Percentiles rank a stretch among this genome's conserved stretches.
Conservation (phyloP, 371 early-diverging fungal species). For the Saksenaea oblongispora region DNA sequence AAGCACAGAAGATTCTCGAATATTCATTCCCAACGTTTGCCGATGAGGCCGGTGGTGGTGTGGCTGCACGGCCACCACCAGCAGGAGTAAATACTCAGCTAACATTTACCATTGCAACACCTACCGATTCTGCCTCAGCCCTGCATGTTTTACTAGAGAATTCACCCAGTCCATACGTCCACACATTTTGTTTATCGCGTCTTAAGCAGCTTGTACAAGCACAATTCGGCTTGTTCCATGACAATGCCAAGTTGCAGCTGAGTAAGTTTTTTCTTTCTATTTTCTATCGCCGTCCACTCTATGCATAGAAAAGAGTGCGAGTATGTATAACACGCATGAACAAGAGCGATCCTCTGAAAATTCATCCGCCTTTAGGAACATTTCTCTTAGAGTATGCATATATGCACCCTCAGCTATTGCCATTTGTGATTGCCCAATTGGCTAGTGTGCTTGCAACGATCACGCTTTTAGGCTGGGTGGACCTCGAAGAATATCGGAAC, state of each 20-base stretch:
- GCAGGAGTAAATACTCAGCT: conserved; percentile 22
- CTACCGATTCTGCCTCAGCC: conserved; percentile 64
- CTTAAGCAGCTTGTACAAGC: conserved; percentile 66
- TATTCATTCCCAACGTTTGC: conserved; percentile 80
- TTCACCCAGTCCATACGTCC: conserved; percentile 67
- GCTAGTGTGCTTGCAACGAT: conserved; percentile 71
- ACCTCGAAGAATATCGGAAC: conserved; percentile 65
- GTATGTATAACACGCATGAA: not conserved
- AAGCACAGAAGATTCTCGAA: conserved; percentile 71
- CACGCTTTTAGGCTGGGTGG: conserved; percentile 81
- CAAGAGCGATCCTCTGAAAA: not conserved
- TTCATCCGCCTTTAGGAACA: conserved; percentile 33
- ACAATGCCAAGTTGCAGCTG: conserved; percentile 61
- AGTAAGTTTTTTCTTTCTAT: conserved; percentile 42
- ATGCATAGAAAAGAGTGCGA: no score
- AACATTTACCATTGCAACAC: conserved; percentile 53
- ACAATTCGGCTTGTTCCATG: conserved; percentile 65
- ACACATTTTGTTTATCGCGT: conserved; percentile 67
- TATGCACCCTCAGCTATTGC: conserved; percentile 55
- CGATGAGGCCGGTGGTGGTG: conserved; percentile 35
- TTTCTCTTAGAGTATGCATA: conserved; percentile 68
- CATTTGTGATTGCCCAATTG: conserved; percentile 65
- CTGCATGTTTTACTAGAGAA: conserved; percentile 69
- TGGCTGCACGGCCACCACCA: conserved; percentile 22
- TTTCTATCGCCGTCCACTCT: no score